Percentiles rank a stretch among this genome's conserved stretches.
Conservation (phyloP, 257 asterid genomes). For the Hygrophila difformis region DNA sequence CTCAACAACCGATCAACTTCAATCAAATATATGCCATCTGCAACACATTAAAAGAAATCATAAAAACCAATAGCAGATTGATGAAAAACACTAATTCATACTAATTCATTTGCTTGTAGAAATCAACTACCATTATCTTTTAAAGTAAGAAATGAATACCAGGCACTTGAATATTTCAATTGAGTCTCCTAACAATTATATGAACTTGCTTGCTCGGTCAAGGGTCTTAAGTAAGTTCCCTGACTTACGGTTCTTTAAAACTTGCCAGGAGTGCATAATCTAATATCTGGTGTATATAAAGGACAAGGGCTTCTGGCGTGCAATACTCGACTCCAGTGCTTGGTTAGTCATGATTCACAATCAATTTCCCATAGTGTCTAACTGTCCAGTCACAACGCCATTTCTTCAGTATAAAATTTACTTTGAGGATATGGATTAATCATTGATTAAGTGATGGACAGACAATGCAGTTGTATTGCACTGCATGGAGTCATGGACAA, state of each 20-base stretch:
- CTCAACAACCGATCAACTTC: conserved; percentile 90
- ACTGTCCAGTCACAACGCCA: not conserved
- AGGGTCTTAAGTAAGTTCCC: not conserved
- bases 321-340: not conserved
- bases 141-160: too few relatives aligned
- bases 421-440: not conserved
- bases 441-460: not conserved
- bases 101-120: too few relatives aligned
- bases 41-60: not conserved
- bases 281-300: too few relatives aligned
- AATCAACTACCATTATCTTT: too few relatives aligned
- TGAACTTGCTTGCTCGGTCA: not conserved
- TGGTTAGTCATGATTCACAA: not conserved
- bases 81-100: too few relatives aligned
- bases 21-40: conserved; percentile 72
- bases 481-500: not conserved
- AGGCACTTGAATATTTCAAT: too few relatives aligned
- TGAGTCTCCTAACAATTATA: not conserved
- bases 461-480: not conserved
- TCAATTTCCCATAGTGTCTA: not conserved
- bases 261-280: not conserved
- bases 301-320: not conserved
- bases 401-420: not conserved
- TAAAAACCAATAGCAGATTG: not conserved
- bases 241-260: not conserved